Conservation (phyloP, 441 rosid species). For the Pelargonium cotyledonis region DNA sequence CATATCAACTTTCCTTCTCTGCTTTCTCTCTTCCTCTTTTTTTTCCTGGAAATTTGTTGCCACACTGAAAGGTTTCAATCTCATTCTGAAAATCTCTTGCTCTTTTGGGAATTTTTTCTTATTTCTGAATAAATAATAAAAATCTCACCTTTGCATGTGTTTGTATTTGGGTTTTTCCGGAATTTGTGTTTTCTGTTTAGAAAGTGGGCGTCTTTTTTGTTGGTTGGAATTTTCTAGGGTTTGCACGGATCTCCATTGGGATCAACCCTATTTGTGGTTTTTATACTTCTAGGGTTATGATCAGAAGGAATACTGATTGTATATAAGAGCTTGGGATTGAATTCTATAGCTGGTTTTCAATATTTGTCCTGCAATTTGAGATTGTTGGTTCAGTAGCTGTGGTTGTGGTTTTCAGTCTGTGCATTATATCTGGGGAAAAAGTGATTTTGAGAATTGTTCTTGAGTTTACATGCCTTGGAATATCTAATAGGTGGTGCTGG, state of each 20-base stretch:
- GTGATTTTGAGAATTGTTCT: neutral
- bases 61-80: neutral
- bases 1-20: neutral
- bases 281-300: slow-evolving; percentile 37
- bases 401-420: slow-evolving; percentile 18
- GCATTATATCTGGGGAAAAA: slow-evolving; percentile 18
- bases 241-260: slow-evolving; percentile 43
- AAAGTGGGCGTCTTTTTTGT: slow-evolving; percentile 21
- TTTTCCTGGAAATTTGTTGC: slow-evolving; percentile 13
- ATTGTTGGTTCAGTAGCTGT: slow-evolving; percentile 27
- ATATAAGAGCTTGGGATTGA: slow-evolving; percentile 23
- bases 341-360: slow-evolving; percentile 17
- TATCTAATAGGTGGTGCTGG: slow-evolving; percentile 10
- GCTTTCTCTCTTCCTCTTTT: slow-evolving; percentile 6
- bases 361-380: slow-evolving; percentile 14
- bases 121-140: neutral
- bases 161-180: slow-evolving; percentile 18
- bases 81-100: slow-evolving; percentile 1
- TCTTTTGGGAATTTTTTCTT: neutral
- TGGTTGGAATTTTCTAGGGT: slow-evolving; percentile 37
- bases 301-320: slow-evolving; percentile 25
- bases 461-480: slow-evolving; percentile 22
- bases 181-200: slow-evolving; percentile 7
- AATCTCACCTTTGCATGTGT: neutral
- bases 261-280: slow-evolving; percentile 42